phyloP scores from a whole-genome alignment of 75 land plant genomes.

The Selaginella moellendorffii region DNA sequence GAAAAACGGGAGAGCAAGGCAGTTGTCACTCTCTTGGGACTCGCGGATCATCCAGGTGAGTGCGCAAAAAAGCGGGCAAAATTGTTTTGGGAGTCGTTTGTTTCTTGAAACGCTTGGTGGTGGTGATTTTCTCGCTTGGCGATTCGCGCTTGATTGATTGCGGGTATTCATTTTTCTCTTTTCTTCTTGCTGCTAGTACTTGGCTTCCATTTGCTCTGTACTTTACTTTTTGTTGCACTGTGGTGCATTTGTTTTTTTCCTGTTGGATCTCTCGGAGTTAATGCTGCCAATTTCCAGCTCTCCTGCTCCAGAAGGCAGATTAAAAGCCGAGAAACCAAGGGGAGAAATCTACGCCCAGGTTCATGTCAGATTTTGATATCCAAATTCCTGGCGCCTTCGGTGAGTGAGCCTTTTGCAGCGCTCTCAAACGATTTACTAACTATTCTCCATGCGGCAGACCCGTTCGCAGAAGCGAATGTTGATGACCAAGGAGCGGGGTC shows the following conservation, averaged over 20 bases:
- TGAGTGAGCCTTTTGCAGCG: constrained; percentile 8
- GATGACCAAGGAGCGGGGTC: constrained; percentile 41
- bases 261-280: too few species aligned
- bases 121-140: neutral
- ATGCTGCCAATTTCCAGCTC: too few species aligned
- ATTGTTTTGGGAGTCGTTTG: too few species aligned
- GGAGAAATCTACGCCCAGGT: constrained; percentile 40
- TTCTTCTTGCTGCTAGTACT: neutral
- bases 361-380: constrained; percentile 60
- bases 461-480: constrained; percentile 61
- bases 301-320: too few species aligned
- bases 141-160: too few species aligned
- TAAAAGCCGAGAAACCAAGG: too few species aligned
- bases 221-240: too few species aligned
- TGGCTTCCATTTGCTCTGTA: too few species aligned
- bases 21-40: neutral
- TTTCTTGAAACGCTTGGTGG: neutral
- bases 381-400: constrained; percentile 49
- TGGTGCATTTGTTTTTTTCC: too few species aligned
- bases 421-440: neutral
- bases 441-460: constrained; percentile 20
- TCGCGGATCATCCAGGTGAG: too few species aligned
- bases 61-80: too few species aligned
- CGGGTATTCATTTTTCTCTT: neutral
- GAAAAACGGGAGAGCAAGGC: too few species aligned